Evolutionary conservation across 805 yeast genomes (phyloP), one percentile per base, ranked within the genome.

Genomic region (Starmerella roubikii): DNA sequence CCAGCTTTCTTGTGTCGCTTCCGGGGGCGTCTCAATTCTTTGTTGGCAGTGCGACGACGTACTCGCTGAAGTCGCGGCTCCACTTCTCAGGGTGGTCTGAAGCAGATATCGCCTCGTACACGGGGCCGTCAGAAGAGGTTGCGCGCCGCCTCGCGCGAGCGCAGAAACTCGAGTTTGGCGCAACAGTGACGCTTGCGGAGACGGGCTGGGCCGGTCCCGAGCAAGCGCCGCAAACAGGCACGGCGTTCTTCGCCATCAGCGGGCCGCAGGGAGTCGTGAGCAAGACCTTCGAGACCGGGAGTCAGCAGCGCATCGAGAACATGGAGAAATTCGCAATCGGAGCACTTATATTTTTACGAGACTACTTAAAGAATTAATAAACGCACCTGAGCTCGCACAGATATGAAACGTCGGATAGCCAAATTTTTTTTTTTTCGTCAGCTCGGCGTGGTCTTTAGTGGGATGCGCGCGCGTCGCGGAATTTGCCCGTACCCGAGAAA

Each of bases 151-250:
- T 83, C 47, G 94, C 94, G 2, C 66, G 94, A 37, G 81, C 80
- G 47, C 65, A 85, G 39, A 68, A 77, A 52, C 71, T 82, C 44
- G 94, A 83, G 54, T 67, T 82, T 47, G 93, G 93, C 0, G 75
- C 85, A 3, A 79, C 86, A 0, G 83, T 75, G 58, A 84, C 82
- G 3, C 64, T 83, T 16, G 76, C 86, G 1, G 94, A 83, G 56
- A 77, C 91, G 1, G 94, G 94, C 1, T 78, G 79, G 65, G 93
- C 94, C 0, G 93, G 93, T 1, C 91, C 93, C 18, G 49, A 62
- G 57, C 31, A 67, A 58, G 54, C 74, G 56, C 50, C 42, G 10
- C 39, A 45, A 28, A 35, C 55, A 1, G 94, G 94, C 3, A 69
- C 74, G 1, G 88, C 78, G 0, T 83, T 66, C 52, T 55, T 82